Percentiles rank a stretch among this genome's conserved stretches.
Conservation (phyloP, 345 rosid genomes). For the Syzygium oleosum region DNA sequence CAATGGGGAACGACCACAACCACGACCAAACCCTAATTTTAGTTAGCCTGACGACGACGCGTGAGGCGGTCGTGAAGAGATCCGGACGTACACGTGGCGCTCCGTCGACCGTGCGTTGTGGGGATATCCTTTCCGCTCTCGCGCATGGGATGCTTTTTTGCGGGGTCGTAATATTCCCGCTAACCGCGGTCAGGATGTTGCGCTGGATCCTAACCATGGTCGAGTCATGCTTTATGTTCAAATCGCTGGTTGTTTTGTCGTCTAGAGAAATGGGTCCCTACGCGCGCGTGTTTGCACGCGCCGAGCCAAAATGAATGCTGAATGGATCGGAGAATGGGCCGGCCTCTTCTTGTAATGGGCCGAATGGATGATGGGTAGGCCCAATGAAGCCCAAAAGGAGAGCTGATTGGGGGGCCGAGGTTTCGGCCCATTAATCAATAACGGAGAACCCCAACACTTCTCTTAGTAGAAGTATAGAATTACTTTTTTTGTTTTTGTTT, state of each 20-base stretch:
- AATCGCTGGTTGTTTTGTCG: background rate
- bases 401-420: background rate
- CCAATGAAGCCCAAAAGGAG: background rate
- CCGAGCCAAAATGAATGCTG: background rate
- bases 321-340: background rate
- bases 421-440: background rate
- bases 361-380: background rate
- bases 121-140: background rate
- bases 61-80: constrained; percentile 13
- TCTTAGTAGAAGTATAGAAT: background rate
- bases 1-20: background rate
- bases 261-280: background rate
- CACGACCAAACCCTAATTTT: constrained; percentile 34
- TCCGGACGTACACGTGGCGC: constrained; percentile 46
- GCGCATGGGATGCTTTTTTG: background rate
- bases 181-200: constrained; percentile 19
- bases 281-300: background rate
- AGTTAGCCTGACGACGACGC: constrained; percentile 6
- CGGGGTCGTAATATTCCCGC: background rate
- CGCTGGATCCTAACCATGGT: constrained; percentile 21
- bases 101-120: constrained; percentile 4
- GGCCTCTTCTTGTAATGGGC: background rate
- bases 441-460: background rate
- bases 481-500: background rate
- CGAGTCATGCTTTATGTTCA: constrained; percentile 10